Base-by-base conservation (phyloP, 2,329 filamentous ascomycete species). In the Harringtonia aguacate region DNA sequence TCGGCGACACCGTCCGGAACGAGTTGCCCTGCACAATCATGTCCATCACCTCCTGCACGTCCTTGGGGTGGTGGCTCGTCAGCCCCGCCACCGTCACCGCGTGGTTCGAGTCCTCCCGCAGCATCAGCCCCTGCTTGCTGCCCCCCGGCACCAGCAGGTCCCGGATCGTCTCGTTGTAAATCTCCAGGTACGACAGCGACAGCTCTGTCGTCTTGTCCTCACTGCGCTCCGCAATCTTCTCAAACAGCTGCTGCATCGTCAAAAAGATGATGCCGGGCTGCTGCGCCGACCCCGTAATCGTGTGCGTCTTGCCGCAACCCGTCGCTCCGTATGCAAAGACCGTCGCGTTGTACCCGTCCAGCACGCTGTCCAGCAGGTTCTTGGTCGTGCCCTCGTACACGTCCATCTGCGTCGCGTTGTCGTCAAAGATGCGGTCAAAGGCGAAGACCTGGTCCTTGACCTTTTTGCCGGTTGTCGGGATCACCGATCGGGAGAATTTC, bases 321-420 rank as follows among this genome's bases (percentile, higher is more conserved):
- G 92, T 98, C 33, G 92, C 92, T 53, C 92, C 92, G 62, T 98
- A 98, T 40, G 92, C 92, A 61, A 98, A 98, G 5, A 98, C 92
- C 0, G 92, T 98, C 39, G 92, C 92, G 69, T 98, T 98, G 72
- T 95, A 98, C 52, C 92, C 92, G 53, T 98, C 89, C 46, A 98
- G 72, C 15, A 98, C 89, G 59, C 84, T 95, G 61, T 97, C 90
- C 48, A 98, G 76, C n/a, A 98, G 75, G 45, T 70, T 78, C 61
- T 83, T 85, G 2, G 90, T 95, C 1, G 92, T 97, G 14, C 86
- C 76, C 62, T 97, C 92, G 69, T 97, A 98, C 1, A 98, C 86
- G 58, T 98, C 92, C 46, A 77, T 82, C 58, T 98, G 92, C 8
- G 82, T 81, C 17, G 86, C 86, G 59, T 90, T 95, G 47, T 97